A percentile compares a stretch with the other conserved stretches of the same genome.
Conservation (phyloP, 129 eudicot species). For the Flaveria bidentis region DNA sequence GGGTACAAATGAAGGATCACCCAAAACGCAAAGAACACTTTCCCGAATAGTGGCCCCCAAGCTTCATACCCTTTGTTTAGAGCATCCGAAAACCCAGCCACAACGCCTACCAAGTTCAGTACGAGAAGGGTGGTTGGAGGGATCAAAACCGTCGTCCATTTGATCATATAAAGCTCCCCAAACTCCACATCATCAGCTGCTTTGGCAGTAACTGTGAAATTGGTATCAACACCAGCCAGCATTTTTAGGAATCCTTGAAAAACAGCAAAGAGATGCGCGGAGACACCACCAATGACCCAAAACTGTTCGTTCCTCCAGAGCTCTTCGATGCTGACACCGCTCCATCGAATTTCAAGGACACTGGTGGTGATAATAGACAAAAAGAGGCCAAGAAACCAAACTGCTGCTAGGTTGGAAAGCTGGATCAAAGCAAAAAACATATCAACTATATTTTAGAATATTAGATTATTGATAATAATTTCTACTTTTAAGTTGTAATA, state of each 20-base stretch:
- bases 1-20: conserved; percentile 94
- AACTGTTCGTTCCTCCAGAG: conserved; percentile 99
- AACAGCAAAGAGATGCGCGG: conserved; percentile 96
- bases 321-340: conserved; percentile 92
- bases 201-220: conserved; percentile 92
- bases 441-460: not conserved
- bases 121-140: conserved; percentile 91
- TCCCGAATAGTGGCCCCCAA: conserved; percentile 97
- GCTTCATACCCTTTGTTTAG: conserved; percentile 89
- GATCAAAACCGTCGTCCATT: conserved; percentile 94
- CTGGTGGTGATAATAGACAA: conserved; percentile 76
- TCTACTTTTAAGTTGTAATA: too few relatives aligned
- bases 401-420: conserved; percentile 92
- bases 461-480: not conserved
- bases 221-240: conserved; percentile 91
- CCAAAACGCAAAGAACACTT: conserved; percentile 95
- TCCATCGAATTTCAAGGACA: conserved; percentile 94
- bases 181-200: conserved; percentile 87
- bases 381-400: conserved; percentile 90
- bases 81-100: conserved; percentile 94
- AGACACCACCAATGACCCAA: conserved; percentile 99
- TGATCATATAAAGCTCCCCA: conserved; percentile 84
- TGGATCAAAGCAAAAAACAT: conserved; percentile 27
- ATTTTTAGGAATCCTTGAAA: conserved; percentile 94
- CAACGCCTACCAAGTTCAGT: conserved; percentile 85